These are phyloP conservation scores for Metarhizium album DNA, from an alignment of 2,329 filamentous ascomycete genomes.

Conservation along the genomic window DNA sequence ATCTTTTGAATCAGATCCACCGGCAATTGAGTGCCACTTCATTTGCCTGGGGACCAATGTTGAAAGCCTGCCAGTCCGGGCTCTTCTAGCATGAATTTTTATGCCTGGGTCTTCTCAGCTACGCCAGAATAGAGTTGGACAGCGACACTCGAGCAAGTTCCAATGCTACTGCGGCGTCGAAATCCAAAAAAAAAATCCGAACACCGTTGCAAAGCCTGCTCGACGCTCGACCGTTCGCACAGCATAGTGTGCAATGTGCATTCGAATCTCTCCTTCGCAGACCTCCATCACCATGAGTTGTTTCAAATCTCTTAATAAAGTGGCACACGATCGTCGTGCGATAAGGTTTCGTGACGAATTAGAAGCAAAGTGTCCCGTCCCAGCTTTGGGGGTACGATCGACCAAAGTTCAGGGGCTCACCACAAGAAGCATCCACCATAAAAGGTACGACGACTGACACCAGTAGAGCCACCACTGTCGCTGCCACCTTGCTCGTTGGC, in stretches of 20 bases:
- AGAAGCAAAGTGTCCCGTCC: too few relatives aligned
- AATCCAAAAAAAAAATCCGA: conserved; percentile 12
- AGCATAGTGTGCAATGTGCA: conserved; percentile 26
- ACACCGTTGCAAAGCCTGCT: conserved; percentile 14
- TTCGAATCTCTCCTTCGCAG: conserved; percentile 37
- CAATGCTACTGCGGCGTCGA: conserved; percentile 12
- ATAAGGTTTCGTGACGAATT: conserved; percentile 38
- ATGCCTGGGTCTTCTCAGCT: conserved; percentile 4
- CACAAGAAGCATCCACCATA: conserved; percentile 35
- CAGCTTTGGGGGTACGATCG: conserved; percentile 34
- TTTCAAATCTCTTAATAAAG: conserved; percentile 39
- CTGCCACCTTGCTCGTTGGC: conserved; percentile 22
- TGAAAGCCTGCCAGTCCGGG: background rate
- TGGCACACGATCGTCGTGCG: conserved; percentile 46
- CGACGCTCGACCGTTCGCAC: conserved; percentile 17
- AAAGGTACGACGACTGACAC: conserved; percentile 38
- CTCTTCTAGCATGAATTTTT: background rate
- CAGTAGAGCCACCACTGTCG: conserved; percentile 35
- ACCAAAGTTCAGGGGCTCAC: conserved; percentile 20
- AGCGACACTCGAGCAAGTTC: conserved; percentile 15
- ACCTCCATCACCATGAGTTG: conserved; percentile 40
- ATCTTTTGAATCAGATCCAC: background rate
- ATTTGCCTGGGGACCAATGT: background rate
- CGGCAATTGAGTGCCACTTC: background rate
- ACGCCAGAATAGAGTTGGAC: conserved; percentile 3